phyloP scores from a whole-genome alignment of 2,329 filamentous ascomycete species.

The Colletotrichum lupini region DNA sequence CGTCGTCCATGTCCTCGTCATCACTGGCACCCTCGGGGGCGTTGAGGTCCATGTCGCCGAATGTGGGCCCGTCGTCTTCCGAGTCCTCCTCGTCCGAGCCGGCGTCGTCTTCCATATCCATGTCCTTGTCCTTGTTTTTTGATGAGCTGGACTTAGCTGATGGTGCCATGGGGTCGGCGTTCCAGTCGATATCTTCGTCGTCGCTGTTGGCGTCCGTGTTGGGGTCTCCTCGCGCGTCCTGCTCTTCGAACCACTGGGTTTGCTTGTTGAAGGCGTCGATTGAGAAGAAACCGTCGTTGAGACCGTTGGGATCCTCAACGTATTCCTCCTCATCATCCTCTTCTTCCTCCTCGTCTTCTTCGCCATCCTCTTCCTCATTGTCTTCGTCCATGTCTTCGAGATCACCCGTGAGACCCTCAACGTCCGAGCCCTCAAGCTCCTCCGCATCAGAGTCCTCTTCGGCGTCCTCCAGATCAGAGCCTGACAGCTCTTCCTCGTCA shows the following conservation, averaged over 20 bases:
- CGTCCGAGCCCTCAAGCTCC: conserved; percentile 38
- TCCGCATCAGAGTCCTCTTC: conserved; percentile 40
- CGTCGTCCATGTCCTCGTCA: conserved; percentile 69
- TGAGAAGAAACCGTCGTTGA: conserved; percentile 98
- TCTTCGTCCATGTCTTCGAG: conserved; percentile 38
- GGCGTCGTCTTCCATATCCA: conserved; percentile 43
- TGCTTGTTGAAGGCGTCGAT: conserved; percentile 98
- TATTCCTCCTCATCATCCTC: conserved; percentile 66
- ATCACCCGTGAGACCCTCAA: conserved; percentile 35
- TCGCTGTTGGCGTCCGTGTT: conserved; percentile 81
- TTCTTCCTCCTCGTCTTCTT: conserved; percentile 57
- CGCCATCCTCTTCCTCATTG: conserved; percentile 46
- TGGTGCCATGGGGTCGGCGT: conserved; percentile 75
- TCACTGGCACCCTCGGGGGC: conserved; percentile 76
- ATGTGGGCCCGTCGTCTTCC: conserved; percentile 84
- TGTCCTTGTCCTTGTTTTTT: conserved; percentile 40
- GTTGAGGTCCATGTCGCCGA: conserved; percentile 81
- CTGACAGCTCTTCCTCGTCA: conserved; percentile 42
- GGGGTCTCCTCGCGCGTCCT: conserved; percentile 81
- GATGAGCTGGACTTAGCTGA: conserved; percentile 40
- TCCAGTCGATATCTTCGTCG: conserved; percentile 85
- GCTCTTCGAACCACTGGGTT: conserved; percentile 87
- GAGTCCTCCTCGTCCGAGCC: conserved; percentile 58
- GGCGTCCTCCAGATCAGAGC: conserved; percentile 45
- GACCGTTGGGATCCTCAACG: conserved; percentile 79